Evolutionary conservation across 192 early-diverging fungal species (phyloP).

Genomic region (Coemansia reversa): DNA sequence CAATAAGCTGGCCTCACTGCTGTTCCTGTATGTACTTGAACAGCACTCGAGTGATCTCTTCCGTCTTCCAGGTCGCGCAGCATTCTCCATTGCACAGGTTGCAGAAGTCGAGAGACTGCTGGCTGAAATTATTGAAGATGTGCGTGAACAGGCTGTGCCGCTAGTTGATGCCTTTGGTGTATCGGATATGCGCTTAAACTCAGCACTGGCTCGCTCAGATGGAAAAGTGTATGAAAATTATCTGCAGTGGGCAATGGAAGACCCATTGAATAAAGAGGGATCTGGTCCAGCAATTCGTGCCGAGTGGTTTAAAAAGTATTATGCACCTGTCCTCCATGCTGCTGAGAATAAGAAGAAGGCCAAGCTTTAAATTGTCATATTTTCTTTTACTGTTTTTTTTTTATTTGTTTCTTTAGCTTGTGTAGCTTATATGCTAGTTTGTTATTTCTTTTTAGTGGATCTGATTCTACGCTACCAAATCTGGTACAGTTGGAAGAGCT

Average conservation of each 20-base stretch:
- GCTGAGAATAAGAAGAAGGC: constrained; percentile 17
- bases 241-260: constrained; percentile 69
- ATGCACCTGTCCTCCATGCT: constrained; percentile 38
- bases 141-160: constrained; percentile 74
- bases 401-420: not conserved
- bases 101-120: constrained; percentile 55
- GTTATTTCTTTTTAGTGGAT: too few species aligned
- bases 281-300: constrained; percentile 29
- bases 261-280: constrained; percentile 66
- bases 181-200: constrained; percentile 74
- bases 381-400: not conserved
- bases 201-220: constrained; percentile 72
- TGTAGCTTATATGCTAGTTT: too few species aligned
- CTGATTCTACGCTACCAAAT: too few species aligned
- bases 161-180: constrained; percentile 80
- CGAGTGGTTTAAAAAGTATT: constrained; percentile 49
- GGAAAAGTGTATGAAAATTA: constrained; percentile 80
- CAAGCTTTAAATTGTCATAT: constrained; percentile 21
- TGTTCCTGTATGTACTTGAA: constrained; percentile 68
- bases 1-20: constrained; percentile 46
- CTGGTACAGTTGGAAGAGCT: too few species aligned
- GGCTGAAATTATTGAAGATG: constrained; percentile 58
- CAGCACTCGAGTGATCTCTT: constrained; percentile 58
- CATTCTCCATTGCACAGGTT: constrained; percentile 56
- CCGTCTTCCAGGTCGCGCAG: constrained; percentile 61